Evolutionary conservation across 2,329 filamentous ascomycete genomes (phyloP).

Genomic region (Talaromyces albobiverticillius): DNA sequence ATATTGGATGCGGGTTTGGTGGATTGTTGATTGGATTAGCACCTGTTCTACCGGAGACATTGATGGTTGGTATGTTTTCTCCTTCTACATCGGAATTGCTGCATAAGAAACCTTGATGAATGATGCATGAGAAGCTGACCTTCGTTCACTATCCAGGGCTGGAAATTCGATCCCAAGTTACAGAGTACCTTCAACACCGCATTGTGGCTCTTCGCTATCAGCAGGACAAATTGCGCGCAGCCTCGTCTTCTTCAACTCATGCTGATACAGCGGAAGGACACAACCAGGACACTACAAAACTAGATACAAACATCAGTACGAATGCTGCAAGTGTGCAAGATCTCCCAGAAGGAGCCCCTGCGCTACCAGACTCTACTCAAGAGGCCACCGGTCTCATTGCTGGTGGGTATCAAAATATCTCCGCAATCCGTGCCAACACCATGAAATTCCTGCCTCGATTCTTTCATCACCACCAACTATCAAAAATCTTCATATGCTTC

Average conservation of each 20-base stretch:
- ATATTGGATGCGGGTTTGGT: conserved; percentile 96
- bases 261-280: too few relatives aligned
- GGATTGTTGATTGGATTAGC: conserved; percentile 83
- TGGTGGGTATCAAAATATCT: conserved; percentile 74
- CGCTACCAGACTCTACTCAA: conserved; percentile 13
- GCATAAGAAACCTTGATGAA: background rate
- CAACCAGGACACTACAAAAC: background rate
- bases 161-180: conserved; percentile 88
- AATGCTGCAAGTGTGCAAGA: background rate
- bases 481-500: conserved; percentile 96
- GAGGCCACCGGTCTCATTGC: conserved; percentile 22
- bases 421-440: conserved; percentile 85
- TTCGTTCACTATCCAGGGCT: conserved; percentile 57
- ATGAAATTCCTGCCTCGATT: conserved; percentile 99
- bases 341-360: conserved; percentile 13
- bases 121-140: conserved; percentile 3
- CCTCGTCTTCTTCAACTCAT: conserved; percentile 18
- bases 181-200: conserved; percentile 84
- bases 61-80: conserved; percentile 68
- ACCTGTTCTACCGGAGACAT: conserved; percentile 73
- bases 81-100: background rate
- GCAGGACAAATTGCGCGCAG: conserved; percentile 31
- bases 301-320: background rate
- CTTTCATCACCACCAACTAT: conserved; percentile 76
- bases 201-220: conserved; percentile 71